Evolutionary conservation across 2,329 filamentous ascomycete species (phyloP).

Genomic region (Hypoxylon sp.): DNA sequence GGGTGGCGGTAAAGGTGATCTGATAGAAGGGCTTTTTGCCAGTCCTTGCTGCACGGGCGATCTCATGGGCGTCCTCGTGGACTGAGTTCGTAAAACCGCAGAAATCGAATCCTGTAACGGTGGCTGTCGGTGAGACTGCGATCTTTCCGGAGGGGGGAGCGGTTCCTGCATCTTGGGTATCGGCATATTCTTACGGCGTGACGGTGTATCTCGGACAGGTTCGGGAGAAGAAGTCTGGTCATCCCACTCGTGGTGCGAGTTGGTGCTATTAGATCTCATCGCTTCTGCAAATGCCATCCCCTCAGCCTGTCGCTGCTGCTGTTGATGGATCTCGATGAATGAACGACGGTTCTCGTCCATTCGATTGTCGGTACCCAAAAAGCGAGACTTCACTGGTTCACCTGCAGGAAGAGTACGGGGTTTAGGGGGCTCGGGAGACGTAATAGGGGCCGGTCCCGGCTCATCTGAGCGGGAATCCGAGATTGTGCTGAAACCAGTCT

Average conservation of each 20-base stretch:
- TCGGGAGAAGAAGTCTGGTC: slow-evolving; percentile 50
- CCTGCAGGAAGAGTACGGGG: slow-evolving; percentile 50
- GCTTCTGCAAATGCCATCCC: slow-evolving; percentile 69
- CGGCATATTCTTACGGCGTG: slow-evolving; percentile 33
- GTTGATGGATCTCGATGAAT: slow-evolving; percentile 69
- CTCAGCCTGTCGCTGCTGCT: slow-evolving; percentile 71
- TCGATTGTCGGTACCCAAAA: slow-evolving; percentile 52
- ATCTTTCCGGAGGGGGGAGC: slow-evolving; percentile 38
- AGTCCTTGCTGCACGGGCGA: slow-evolving; percentile 37
- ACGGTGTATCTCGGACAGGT: slow-evolving; percentile 38
- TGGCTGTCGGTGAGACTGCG: slow-evolving; percentile 40
- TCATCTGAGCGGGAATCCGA: slow-evolving; percentile 42
- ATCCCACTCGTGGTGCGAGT: slow-evolving; percentile 51
- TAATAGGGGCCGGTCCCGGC: slow-evolving; percentile 31
- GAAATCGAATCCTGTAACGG: slow-evolving; percentile 46
- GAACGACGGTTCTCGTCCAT: slow-evolving; percentile 67
- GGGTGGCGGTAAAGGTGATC: slow-evolving; percentile 38
- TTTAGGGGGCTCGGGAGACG: slow-evolving; percentile 43
- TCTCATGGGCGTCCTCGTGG: slow-evolving; percentile 44
- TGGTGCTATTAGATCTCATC: slow-evolving; percentile 51
- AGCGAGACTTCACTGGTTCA: slow-evolving; percentile 48
- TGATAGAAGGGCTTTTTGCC: slow-evolving; percentile 34
- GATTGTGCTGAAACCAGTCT: slow-evolving; percentile 65
- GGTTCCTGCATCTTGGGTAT: slow-evolving; percentile 39
- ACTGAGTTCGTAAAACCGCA: slow-evolving; percentile 45